These are phyloP conservation scores for Parmelia sp. DNA, from an alignment of 495 filamentous ascomycete species.

Conservation along the genomic window DNA sequence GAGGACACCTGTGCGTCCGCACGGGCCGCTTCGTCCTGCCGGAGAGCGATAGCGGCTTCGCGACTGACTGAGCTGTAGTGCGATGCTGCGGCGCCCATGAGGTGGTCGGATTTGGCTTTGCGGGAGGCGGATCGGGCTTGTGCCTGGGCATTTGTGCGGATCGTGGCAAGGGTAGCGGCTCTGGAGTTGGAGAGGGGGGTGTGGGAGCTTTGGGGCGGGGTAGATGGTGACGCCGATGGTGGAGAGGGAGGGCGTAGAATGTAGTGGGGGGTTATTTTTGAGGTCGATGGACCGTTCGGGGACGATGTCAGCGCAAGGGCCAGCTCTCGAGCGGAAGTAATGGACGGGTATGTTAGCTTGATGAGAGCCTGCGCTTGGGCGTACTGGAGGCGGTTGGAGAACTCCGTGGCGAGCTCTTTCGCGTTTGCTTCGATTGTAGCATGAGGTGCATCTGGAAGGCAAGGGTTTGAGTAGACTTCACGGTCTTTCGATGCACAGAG, in stretches of 20 bases:
- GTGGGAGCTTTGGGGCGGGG: neutral
- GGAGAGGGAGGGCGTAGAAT: slow-evolving; percentile 23
- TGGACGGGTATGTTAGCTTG: slow-evolving; percentile 49
- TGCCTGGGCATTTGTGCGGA: slow-evolving; percentile 44
- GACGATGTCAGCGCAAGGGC: slow-evolving; percentile 43
- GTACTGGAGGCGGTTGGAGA: slow-evolving; percentile 41
- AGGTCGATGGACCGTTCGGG: slow-evolving; percentile 32
- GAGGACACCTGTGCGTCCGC: slow-evolving; percentile 56
- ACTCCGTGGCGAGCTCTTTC: slow-evolving; percentile 48
- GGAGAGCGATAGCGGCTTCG: slow-evolving; percentile 40
- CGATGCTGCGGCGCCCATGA: slow-evolving; percentile 61
- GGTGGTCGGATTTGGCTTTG: slow-evolving; percentile 54
- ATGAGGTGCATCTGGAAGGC: slow-evolving; percentile 12
- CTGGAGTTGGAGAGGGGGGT: slow-evolving; percentile 9
- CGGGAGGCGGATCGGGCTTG: slow-evolving; percentile 58
- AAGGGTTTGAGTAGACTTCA: slow-evolving; percentile 12
- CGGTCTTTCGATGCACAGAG: slow-evolving; percentile 30
- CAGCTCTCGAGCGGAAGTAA: slow-evolving; percentile 52
- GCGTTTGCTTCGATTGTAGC: slow-evolving; percentile 40
- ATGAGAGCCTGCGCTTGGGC: slow-evolving; percentile 45
- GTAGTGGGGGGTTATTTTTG: slow-evolving; percentile 35
- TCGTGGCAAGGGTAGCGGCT: slow-evolving; percentile 34
- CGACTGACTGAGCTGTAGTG: slow-evolving; percentile 58
- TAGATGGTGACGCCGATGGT: neutral
- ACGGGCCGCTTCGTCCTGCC: slow-evolving; percentile 24